Conservation (phyloP, 805 yeast genomes). For the Zygosaccharomyces rouxii region DNA sequence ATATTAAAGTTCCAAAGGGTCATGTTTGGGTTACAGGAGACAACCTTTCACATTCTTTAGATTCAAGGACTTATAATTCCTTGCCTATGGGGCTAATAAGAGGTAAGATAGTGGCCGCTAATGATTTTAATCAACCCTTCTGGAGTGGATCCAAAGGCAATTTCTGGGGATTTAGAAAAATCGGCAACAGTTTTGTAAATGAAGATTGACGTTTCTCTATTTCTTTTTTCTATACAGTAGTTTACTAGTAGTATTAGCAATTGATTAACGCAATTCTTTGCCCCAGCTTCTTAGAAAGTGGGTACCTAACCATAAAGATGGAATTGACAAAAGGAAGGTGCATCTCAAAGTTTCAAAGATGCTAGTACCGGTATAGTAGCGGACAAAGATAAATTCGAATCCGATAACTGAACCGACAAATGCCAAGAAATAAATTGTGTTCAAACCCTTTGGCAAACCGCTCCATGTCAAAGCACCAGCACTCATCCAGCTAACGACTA, state of each 20-base stretch:
- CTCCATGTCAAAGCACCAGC: constrained; percentile 27
- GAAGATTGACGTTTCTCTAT: constrained; percentile 23
- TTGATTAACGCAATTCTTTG: not conserved
- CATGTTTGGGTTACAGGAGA: constrained; percentile 98
- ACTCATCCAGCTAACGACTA: constrained; percentile 44
- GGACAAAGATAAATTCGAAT: constrained; percentile 29
- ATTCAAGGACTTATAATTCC: constrained; percentile 85
- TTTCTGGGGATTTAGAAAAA: constrained; percentile 52
- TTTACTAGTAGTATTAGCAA: not conserved
- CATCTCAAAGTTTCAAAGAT: constrained; percentile 32
- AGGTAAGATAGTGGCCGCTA: constrained; percentile 80
- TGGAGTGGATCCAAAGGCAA: constrained; percentile 36
- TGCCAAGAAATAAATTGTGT: constrained; percentile 22
- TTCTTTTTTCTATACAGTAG: not conserved
- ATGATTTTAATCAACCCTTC: constrained; percentile 48
- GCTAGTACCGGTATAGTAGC: constrained; percentile 31
- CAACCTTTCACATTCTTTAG: constrained; percentile 79
- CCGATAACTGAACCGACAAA: constrained; percentile 27
- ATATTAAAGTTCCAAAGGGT: constrained; percentile 80
- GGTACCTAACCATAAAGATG: constrained; percentile 60
- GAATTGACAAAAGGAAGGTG: constrained; percentile 42
- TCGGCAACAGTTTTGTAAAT: constrained; percentile 47
- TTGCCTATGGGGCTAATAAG: constrained; percentile 82
- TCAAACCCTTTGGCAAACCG: constrained; percentile 27
- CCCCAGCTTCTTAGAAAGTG: constrained; percentile 51